These are phyloP conservation scores for Trypanosoma lewisi DNA, from an alignment of 208 protist genomes.

Conservation along the genomic window DNA sequence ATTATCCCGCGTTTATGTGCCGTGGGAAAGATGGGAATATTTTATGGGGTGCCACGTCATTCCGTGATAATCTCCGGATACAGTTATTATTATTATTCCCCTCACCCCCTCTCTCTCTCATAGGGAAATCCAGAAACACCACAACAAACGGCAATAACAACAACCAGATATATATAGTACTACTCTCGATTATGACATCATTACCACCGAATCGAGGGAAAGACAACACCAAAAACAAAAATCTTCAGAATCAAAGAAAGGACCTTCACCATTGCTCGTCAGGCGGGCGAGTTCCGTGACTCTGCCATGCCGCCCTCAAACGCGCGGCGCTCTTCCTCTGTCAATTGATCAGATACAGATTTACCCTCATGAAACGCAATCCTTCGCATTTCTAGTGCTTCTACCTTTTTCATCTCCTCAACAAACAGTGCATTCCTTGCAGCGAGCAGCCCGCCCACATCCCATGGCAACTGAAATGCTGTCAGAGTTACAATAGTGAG, in stretches of 20 bases:
- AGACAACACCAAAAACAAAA: constrained; percentile 4
- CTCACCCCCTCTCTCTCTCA: no score
- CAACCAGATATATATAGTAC: neutral
- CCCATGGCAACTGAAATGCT: constrained; percentile 45
- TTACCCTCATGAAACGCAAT: constrained; percentile 43
- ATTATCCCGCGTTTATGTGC: no score
- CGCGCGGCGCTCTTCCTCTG: constrained; percentile 23
- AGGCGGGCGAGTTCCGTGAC: neutral
- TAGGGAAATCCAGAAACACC: no score
- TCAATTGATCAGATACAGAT: constrained; percentile 24
- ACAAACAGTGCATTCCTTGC: constrained; percentile 23
- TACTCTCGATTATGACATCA: no score
- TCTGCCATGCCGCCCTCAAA: constrained; percentile 14
- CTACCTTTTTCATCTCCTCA: constrained; percentile 41
- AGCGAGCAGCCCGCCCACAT: constrained; percentile 36
- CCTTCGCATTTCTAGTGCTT: constrained; percentile 30
- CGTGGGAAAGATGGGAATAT: no score
- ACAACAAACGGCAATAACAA: neutral
- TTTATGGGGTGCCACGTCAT: no score
- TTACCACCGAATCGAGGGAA: neutral
- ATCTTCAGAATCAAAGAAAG: constrained; percentile 7
- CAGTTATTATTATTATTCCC: no score
- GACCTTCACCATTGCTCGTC: neutral
- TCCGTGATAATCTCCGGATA: no score
- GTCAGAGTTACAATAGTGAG: constrained; percentile 45